Evolutionary conservation across 768 basidiomycete species (phyloP).

Genomic region (Leccinum incarnatum): DNA sequence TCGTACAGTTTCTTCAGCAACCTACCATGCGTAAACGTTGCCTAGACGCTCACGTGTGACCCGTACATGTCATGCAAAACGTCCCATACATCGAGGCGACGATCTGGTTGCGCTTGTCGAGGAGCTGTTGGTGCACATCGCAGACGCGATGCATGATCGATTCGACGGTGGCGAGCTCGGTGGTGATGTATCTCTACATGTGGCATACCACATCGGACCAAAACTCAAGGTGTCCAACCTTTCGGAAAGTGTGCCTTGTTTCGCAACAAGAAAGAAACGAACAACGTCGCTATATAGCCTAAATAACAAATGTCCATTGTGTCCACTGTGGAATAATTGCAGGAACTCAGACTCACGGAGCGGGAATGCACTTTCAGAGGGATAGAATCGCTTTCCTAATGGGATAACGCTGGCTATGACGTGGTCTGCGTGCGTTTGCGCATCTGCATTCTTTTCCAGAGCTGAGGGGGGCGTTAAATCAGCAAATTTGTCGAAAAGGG

Average conservation of each 20-base stretch:
- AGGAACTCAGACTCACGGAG: conserved; percentile 52
- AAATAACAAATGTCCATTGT: conserved; percentile 2
- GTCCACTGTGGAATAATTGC: neutral
- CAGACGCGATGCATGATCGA: no score
- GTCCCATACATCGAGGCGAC: conserved; percentile 48
- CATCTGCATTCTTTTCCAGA: conserved; percentile 54
- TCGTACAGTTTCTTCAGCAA: conserved; percentile 3
- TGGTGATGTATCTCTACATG: conserved; percentile 54
- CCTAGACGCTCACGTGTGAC: conserved; percentile 62
- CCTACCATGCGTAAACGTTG: neutral
- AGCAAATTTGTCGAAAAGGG: neutral
- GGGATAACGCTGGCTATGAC: conserved; percentile 64
- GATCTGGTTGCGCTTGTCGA: no score
- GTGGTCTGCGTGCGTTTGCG: conserved; percentile 54
- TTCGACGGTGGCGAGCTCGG: no score
- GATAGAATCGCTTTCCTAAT: conserved; percentile 83
- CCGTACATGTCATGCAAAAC: conserved; percentile 84
- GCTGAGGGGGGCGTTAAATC: conserved; percentile 35
- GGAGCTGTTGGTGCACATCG: no score
- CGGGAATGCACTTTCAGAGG: conserved; percentile 89
- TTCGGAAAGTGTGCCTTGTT: conserved; percentile 55
- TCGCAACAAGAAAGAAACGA: conserved; percentile 71
- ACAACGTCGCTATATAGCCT: conserved; percentile 75
- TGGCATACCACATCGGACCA: conserved; percentile 80
- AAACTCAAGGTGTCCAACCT: conserved; percentile 81